Base-by-base conservation (phyloP, 345 rosid species). In the Streptanthus diversifolius region DNA sequence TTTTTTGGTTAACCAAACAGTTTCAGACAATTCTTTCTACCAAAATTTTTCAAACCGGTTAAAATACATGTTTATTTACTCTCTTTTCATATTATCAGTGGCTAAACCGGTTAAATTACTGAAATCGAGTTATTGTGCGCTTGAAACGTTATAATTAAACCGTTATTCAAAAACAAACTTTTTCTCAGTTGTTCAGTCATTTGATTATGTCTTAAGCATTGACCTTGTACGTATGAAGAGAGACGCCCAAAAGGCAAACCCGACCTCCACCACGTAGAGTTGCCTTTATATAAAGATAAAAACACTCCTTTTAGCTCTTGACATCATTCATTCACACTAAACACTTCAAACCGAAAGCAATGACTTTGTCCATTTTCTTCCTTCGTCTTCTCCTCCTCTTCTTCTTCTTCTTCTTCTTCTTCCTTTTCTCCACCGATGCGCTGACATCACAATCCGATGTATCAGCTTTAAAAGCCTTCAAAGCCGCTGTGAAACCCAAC, bases 401-500 rank as follows among this genome's bases (percentile, higher is more conserved):
- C 59, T 5, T 22, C 27, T 25, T 25, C 27, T 25, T 25, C 49
- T 27, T 35, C 52, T 25, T 25, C 27, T 25, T 25, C 49, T 27
- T 35, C 52, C n/a, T 48, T 22, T 18, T 6, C 71, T 19, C 54
- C 55, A 9, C 75, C 37, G 72, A 58, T 22, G 74, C 85, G 14
- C 59, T 86, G 8, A 86, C 88, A 18, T 75, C 76, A 8, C 78
- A 66, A 17, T 75, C 80, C 41, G 92, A 89, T 71, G 70, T 89
- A 11, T 75, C 85, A 15, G 90, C 90, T 25, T 69, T 89, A 14
- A 85, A 86, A 80, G 82, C 89, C 39, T 81, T 89, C 65, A 84
- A 85, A 68, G 77, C 89, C 48, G 39, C 87, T 7, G 61, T 89
- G 51, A 87, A 84, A 51, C 85, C 89, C 0, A 71, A 12, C 57